A percentile compares a stretch with the other conserved stretches of the same genome.
phyloP scores from a whole-genome alignment of 192 early-diverging fungal species.

The Dissophora globulifera region DNA sequence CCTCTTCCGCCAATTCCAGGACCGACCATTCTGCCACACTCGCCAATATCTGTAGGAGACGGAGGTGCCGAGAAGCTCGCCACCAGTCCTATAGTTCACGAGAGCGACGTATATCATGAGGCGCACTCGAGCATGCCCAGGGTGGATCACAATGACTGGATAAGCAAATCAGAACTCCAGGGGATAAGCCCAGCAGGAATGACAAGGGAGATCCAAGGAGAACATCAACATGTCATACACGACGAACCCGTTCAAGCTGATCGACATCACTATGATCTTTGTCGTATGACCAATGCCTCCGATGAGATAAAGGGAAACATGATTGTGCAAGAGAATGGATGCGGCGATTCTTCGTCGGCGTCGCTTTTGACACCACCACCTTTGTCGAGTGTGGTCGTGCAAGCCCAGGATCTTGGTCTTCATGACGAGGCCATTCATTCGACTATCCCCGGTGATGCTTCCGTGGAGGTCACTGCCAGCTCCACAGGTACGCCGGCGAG shows the following conservation, averaged over 20 bases:
- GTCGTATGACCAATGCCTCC: slow-evolving; percentile 15
- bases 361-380: no score
- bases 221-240: neutral
- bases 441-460: no score
- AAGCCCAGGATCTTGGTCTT: no score
- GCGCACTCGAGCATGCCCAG: neutral
- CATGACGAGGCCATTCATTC: no score
- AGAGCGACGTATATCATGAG: neutral
- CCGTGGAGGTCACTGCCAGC: neutral
- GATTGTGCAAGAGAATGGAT: neutral
- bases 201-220: neutral
- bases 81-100: neutral
- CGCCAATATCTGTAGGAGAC: no score
- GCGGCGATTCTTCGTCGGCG: no score
- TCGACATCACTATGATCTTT: neutral
- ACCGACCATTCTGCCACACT: neutral
- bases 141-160: neutral
- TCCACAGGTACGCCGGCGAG: neutral
- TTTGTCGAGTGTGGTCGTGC: no score
- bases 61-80: no score
- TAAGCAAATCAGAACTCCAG: neutral
- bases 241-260: neutral
- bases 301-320: neutral
- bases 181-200: no score
- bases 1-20: slow-evolving; percentile 2